Evolutionary conservation across 1,284 basidiomycete genomes (phyloP), one percentile per base, ranked within the genome.

Genomic region (Vanrija pseudolonga): DNA sequence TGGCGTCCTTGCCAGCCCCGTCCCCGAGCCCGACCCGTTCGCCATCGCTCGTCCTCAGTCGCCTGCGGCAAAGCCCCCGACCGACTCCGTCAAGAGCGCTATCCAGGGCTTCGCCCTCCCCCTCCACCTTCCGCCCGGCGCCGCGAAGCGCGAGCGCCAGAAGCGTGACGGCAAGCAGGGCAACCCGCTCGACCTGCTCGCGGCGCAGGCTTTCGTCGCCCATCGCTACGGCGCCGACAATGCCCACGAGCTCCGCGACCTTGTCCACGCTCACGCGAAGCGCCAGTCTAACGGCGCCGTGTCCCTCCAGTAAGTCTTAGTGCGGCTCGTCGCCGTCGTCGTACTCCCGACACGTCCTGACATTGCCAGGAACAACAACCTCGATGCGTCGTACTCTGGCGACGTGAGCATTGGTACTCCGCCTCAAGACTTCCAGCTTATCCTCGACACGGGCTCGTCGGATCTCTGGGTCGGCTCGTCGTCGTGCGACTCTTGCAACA

Each of bases 391-490:
- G 9, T 77, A 77, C 62, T 73, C 73, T 40, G 76, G 63, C 17
- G 50, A 63, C 17, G 60, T 77, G 9, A 57, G 56, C 5, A 59
- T 76, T 50, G 74, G 80, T 23, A 77, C 72, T 7, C 76, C 76
- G 11, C 64, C 67, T 1, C 82, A 84, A 68, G 53, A 67, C 32
- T 81, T 85, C 66, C 76, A 78, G 55, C 78, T 84, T 45, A 79
- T 83, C 41, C 75, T 84, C 50, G 82, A 84, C 69, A 83, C 82
- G 23, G 82, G 82, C 23, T 83, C 82, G 18, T 78, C 82, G 40
- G 82, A 84, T 71, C 69, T 84, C 2, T 76, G 74, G 76, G 64
- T 82, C 28, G 76, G 71, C 18, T 58, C 58, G 15, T 45, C 51
- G 14, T 41, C 45, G 15, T 71, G 66, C 46, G 51, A 52, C 49